Base-by-base conservation (phyloP, 306 rosid genomes). In the Sicyos edulis region DNA sequence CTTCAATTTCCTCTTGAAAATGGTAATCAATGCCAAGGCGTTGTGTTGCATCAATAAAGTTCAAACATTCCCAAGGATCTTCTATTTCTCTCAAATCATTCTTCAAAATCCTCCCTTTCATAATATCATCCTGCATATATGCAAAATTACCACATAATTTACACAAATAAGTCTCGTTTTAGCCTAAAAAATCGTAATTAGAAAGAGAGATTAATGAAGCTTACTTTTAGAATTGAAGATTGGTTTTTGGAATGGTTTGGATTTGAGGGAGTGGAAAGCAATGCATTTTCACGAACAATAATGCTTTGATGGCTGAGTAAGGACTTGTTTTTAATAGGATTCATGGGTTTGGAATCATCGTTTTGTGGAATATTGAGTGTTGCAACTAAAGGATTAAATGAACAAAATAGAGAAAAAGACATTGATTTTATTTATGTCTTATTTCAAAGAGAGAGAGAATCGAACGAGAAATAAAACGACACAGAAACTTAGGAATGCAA, bases 61-160 rank as follows among this genome's bases (percentile, higher is more conserved):
- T 68, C 21, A 68, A 49, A 49, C 57, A 45, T 22, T 68, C 72
- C 42, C 37, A 47, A 13, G 72, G 44, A 49, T 68, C 72, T 21
- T 12, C 42, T 14, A 49, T 15, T 49, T 68, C 57, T 67, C 19
- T 67, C 40, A 67, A 45, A 5, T 13, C 55, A 67, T 67, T 12
- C 56, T 49, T 22, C 0, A 47, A 47, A 45, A 6, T 40, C 45
- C 45, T 40, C 45, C 45, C 45, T 40, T 40, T 7, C 0, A 3
- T 20, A 19, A 10, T 19, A 10, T 3, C 54, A 20, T 45, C 12
- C 71, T 66, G 54, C 32, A 65, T 8, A 7, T 7, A 42, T 17
- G 11, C 29, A 10, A 47, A 47, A 17, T 54, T 8, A 50, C 13
- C 26, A 19, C 13, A 54, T 54, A 54, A 17, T 19, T 19, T 54